Percentiles rank a stretch among this genome's conserved stretches.
These are phyloP conservation scores for Oryza nivara DNA, from an alignment of 176 grass and related monocot species.

Conservation along the genomic window DNA sequence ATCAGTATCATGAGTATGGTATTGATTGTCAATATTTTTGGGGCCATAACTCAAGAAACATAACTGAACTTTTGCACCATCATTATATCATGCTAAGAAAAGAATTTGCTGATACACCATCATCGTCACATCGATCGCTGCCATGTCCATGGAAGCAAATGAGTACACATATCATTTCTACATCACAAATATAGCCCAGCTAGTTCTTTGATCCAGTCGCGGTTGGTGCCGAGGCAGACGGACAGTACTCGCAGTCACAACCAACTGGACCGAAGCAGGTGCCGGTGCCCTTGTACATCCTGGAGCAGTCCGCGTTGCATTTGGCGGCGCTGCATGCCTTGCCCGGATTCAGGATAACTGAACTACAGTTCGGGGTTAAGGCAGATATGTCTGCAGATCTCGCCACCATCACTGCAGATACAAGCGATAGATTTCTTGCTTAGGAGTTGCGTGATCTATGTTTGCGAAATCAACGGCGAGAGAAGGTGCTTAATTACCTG, in stretches of 20 bases:
- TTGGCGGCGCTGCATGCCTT: background rate
- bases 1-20: background rate
- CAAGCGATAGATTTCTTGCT: background rate
- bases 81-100: background rate
- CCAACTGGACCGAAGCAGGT: slow-evolving; percentile 19
- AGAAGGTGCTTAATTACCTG: background rate
- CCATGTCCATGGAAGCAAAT: background rate
- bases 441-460: background rate
- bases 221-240: background rate
- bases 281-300: slow-evolving; percentile 2
- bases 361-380: background rate
- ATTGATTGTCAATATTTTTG: background rate
- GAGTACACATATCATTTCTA: background rate
- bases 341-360: background rate
- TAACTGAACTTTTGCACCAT: background rate
- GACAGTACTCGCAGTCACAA: slow-evolving; percentile 44
- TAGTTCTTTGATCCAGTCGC: background rate
- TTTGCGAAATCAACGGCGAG: background rate
- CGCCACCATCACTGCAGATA: background rate
- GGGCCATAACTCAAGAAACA: background rate
- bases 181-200: background rate
- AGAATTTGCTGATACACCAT: background rate
- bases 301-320: background rate
- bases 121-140: background rate
- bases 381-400: slow-evolving; percentile 19